Evolutionary conservation across 2,329 filamentous ascomycete species (phyloP), one percentile per base, ranked within the genome.

Genomic region (Aureobasidium sp.): DNA sequence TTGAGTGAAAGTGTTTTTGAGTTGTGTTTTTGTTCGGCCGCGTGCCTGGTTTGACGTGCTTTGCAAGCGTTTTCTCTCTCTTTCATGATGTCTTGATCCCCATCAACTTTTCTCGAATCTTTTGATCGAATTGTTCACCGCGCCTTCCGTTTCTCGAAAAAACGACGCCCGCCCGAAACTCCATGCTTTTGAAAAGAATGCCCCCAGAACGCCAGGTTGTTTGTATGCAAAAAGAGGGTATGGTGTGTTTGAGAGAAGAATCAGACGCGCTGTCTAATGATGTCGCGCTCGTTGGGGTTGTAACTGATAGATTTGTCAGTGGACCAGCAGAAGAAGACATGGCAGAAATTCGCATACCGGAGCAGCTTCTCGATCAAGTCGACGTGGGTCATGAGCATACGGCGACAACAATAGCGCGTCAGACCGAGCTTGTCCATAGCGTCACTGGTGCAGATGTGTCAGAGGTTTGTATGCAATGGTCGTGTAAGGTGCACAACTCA

Each of bases 331-430:
- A 17, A 0, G 11, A 7, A 39, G 11, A 37, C 3, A 15, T 5
- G 3, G 2, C 34, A 39, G 15, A 34, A 15, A 15, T 3, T 29
- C 6, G 25, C 25, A 2, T 87, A 96, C 90, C 93, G 90, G 67
- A 99, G 85, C 56, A 99, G 85, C 79, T 99, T 99, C 82, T 99
- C 94, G 70, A 99, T 97, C 65, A 99, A 82, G 75, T 99, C 94
- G 71, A 99, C 94, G 78, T 99, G 94, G 64, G 94, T 99, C 89
- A 99, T 97, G 76, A 99, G 87, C 94, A 99, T 99, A 72, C 94
- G 89, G 70, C 94, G 90, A 80, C 94, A 99, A 84, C 94, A 99
- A 81, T 99, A 99, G 69, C 94, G 86, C 78, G 91, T 93, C 72
- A 95, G 88, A 62, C 91, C 91, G 59, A 99, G 86, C 73, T 91